Evolutionary conservation across 2,329 filamentous ascomycete genomes (phyloP).

Genomic region (Xylaria sp.): DNA sequence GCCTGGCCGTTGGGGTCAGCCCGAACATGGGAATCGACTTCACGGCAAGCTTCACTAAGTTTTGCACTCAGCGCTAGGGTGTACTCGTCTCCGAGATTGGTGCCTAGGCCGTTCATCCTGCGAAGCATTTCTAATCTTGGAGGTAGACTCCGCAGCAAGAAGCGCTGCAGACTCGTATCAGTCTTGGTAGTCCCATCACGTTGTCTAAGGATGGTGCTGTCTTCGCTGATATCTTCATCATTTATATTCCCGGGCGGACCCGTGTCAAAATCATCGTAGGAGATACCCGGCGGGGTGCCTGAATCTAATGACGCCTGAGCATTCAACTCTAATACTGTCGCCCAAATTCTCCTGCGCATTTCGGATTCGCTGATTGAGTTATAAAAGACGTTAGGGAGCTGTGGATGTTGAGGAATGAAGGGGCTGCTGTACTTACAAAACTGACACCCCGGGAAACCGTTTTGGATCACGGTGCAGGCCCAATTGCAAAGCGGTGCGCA

Average conservation of each 20-base stretch:
- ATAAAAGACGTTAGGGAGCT: background rate
- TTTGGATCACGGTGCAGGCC: slow-evolving; percentile 63
- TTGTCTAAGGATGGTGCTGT: background rate
- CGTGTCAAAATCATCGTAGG: slow-evolving; percentile 60
- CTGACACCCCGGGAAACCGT: slow-evolving; percentile 50
- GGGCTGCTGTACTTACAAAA: slow-evolving; percentile 39
- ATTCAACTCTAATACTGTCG: slow-evolving; percentile 61
- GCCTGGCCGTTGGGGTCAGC: background rate
- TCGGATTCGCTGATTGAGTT: slow-evolving; percentile 50
- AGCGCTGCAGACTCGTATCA: slow-evolving; percentile 23
- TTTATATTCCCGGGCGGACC: slow-evolving; percentile 61
- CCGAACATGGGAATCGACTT: background rate
- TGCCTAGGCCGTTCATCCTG: slow-evolving; percentile 22
- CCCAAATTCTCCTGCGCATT: slow-evolving; percentile 64
- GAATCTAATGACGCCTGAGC: slow-evolving; percentile 59
- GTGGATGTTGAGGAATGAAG: no score
- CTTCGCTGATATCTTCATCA: slow-evolving; percentile 52
- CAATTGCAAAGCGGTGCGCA: slow-evolving; percentile 61
- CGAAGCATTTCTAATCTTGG: slow-evolving; percentile 23
- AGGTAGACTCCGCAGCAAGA: slow-evolving; percentile 15
- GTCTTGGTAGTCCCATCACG: slow-evolving; percentile 5
- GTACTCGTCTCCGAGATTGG: slow-evolving; percentile 9
- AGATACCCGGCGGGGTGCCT: slow-evolving; percentile 60
- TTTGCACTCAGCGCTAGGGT: slow-evolving; percentile 22
- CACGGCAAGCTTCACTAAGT: slow-evolving; percentile 15